Conservation (phyloP, 2,329 filamentous ascomycete genomes). For the Colletotrichum scovillei region DNA sequence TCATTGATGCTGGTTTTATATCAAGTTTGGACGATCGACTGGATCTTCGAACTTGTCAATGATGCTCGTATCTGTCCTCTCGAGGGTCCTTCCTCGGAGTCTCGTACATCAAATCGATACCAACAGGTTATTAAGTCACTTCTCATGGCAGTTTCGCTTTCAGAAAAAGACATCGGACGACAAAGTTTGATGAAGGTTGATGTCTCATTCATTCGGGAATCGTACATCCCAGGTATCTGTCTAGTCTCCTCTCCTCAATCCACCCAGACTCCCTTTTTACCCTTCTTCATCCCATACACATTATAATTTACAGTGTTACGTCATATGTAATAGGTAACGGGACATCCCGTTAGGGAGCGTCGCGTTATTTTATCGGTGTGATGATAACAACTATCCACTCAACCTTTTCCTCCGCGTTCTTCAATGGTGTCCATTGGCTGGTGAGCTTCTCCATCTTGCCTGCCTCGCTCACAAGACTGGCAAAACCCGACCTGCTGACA, state of each 20-base stretch:
- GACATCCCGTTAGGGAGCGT: background rate
- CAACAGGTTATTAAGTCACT: background rate
- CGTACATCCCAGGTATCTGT: background rate
- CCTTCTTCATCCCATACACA: background rate
- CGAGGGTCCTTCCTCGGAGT: no score
- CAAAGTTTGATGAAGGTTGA: background rate
- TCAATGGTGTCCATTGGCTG: slow-evolving; percentile 37
- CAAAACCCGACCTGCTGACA: slow-evolving; percentile 28
- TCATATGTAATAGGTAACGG: background rate
- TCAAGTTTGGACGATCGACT: no score
- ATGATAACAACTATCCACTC: slow-evolving; percentile 36
- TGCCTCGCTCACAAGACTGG: slow-evolving; percentile 28
- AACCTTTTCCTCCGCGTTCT: slow-evolving; percentile 29
- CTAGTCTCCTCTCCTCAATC: background rate
- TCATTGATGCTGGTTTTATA: no score
- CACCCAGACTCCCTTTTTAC: background rate
- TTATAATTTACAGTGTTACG: slow-evolving; percentile 11
- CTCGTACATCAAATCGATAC: no score
- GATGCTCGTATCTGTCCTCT: no score
- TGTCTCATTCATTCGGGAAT: background rate
- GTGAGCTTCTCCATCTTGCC: slow-evolving; percentile 29
- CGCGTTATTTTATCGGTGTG: slow-evolving; percentile 17
- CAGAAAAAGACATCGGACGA: background rate
- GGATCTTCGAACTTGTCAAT: no score
- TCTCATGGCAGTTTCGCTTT: background rate